Conservation (phyloP, 306 rosid species). For the Canavalia gladiata region DNA sequence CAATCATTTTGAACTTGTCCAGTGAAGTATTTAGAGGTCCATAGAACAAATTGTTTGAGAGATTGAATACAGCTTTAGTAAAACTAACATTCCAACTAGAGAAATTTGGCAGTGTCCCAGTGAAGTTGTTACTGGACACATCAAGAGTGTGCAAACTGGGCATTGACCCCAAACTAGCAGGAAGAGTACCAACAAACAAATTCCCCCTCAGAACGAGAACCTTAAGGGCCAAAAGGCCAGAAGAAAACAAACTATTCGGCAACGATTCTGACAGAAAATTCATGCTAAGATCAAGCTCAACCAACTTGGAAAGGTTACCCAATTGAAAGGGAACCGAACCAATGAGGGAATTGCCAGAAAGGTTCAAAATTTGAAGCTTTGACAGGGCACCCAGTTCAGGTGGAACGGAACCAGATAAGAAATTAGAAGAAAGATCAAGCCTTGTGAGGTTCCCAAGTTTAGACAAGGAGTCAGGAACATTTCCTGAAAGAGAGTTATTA, state of each 20-base stretch:
- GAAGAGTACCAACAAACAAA: slow-evolving; percentile 63
- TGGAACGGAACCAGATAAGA: slow-evolving; percentile 73
- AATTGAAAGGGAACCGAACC: slow-evolving; percentile 62
- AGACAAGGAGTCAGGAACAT: slow-evolving; percentile 61
- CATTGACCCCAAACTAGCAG: slow-evolving; percentile 59
- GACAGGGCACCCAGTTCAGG: slow-evolving; percentile 60
- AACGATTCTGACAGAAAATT: slow-evolving; percentile 75
- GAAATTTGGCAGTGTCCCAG: slow-evolving; percentile 61
- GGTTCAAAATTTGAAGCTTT: slow-evolving; percentile 58
- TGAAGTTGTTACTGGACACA: slow-evolving; percentile 70
- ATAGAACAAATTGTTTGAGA: slow-evolving; percentile 78
- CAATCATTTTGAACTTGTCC: slow-evolving; percentile 52
- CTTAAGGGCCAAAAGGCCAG: slow-evolving; percentile 51
- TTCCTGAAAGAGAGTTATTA: slow-evolving; percentile 71
- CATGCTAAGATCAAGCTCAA: slow-evolving; percentile 70
- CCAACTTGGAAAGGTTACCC: slow-evolving; percentile 63
- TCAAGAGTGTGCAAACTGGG: slow-evolving; percentile 66
- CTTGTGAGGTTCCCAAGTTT: slow-evolving; percentile 65
- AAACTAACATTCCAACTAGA: slow-evolving; percentile 44
- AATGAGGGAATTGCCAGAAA: slow-evolving; percentile 69
- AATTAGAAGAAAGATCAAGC: slow-evolving; percentile 78
- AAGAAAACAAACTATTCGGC: slow-evolving; percentile 56
- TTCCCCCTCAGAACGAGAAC: slow-evolving; percentile 61
- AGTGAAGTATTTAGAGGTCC: slow-evolving; percentile 62
- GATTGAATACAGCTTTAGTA: slow-evolving; percentile 56